Conservation (phyloP, 371 early-diverging fungal genomes). For the Zychaea mexicana region DNA sequence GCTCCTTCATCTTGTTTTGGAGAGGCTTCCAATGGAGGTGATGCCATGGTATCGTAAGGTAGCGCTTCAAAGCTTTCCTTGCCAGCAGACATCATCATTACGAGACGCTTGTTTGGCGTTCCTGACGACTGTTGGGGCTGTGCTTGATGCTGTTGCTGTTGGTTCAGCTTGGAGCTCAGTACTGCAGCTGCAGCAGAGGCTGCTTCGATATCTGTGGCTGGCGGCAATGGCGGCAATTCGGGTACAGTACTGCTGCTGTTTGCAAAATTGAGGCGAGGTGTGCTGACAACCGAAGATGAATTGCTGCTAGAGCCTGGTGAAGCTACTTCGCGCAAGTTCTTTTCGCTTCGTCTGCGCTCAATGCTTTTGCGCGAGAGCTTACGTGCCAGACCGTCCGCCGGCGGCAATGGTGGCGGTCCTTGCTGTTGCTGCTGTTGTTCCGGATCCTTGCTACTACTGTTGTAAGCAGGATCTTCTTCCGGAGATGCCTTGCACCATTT, state of each 20-base stretch:
- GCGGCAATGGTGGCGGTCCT: background rate
- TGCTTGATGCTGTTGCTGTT: background rate
- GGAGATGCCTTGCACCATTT: slow-evolving; percentile 36
- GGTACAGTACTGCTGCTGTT: slow-evolving; percentile 1
- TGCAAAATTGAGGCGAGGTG: slow-evolving; percentile 4
- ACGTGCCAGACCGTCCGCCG: slow-evolving; percentile 19
- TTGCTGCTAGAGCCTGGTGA: slow-evolving; percentile 4
- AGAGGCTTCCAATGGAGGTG: background rate
- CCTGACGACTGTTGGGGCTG: background rate
- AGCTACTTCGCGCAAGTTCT: slow-evolving; percentile 11
- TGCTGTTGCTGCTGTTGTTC: background rate
- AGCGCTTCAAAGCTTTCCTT: slow-evolving; percentile 36
- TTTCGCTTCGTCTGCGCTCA: slow-evolving; percentile 30
- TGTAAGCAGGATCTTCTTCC: slow-evolving; percentile 15
- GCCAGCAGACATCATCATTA: slow-evolving; percentile 1
- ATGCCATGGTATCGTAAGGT: slow-evolving; percentile 29
- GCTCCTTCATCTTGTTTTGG: background rate
- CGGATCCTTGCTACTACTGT: background rate
- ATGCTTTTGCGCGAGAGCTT: slow-evolving; percentile 27
- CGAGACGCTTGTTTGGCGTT: background rate
- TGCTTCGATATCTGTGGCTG: slow-evolving; percentile 2
- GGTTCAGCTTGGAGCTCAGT: background rate
- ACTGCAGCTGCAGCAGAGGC: background rate
- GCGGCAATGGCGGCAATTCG: slow-evolving; percentile 15
- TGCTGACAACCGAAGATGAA: slow-evolving; percentile 10